Evolutionary conservation across 768 basidiomycete species (phyloP), one percentile per base, ranked within the genome.

Genomic region (Sutorius australiensis): DNA sequence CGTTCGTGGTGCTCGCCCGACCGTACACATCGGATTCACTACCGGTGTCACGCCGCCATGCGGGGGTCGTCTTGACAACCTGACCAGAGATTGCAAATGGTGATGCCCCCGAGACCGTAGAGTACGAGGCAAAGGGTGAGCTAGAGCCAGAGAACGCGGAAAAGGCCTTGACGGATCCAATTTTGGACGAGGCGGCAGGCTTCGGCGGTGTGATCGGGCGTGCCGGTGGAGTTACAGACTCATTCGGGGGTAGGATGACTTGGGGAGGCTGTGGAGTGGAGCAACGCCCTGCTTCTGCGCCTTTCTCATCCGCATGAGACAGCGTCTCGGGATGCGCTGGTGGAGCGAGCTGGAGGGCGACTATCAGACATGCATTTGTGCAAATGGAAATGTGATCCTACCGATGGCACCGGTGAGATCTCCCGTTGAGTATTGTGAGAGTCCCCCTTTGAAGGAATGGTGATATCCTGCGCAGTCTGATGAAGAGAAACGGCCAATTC

Each of bases 61-160:
- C 69, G 5, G 69, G 68, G 34, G 64, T 47, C 13, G 49, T 27
- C 43, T 41, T 62, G 13, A 49, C 50, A 12, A 6, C 45, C 53
- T 59, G 54, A 16, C 56, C 51, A 42, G 59, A 56, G 44, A 54
- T 38, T 12, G 55, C 48, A 50, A 68, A 68, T 1, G 69, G 62
- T 2, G 67, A 66, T 4, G 49, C 31, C 8, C 62, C 64, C 13
- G 59, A 58, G 30, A 56, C 37, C 19, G 54, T 65, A 8, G 70
- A 59, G 44, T 67, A 72, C 28, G 63, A 67, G 28, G 60, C 47
- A 24, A 75, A 75, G 6, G 73, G 64, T 16, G 76, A 75, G 5
- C 63, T 53, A 9, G 69, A 62, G 13, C 68, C 63, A 14, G 71
- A 65, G 50, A 75, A 77, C 14, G 72, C 65, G 17, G 75, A 73